phyloP scores from a whole-genome alignment of 768 basidiomycete species.

The Macrolepiota dolichaula region DNA sequence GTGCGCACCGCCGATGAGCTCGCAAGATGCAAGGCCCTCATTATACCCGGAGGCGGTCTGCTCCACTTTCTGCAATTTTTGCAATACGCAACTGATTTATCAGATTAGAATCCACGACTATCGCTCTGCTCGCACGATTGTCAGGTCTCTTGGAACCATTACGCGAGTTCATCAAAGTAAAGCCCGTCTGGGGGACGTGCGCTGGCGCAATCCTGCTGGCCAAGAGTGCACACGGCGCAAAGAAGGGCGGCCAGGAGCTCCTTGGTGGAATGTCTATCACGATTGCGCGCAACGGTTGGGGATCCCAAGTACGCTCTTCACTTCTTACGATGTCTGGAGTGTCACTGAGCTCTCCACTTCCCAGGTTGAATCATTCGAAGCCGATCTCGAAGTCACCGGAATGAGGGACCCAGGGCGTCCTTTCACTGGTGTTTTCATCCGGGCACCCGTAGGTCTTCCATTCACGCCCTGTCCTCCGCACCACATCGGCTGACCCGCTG shows the following conservation, averaged over 20 bases:
- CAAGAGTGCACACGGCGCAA: conserved; percentile 67
- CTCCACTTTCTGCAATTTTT: conserved; percentile 6
- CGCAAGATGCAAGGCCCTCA: conserved; percentile 70
- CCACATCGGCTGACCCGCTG: background rate
- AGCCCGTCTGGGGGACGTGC: conserved; percentile 93
- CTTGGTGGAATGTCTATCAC: conserved; percentile 77
- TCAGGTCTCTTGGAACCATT: conserved; percentile 82
- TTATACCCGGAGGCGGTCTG: conserved; percentile 90
- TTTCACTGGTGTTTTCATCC: conserved; percentile 89
- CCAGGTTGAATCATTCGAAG: conserved; percentile 91
- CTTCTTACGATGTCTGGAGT: background rate
- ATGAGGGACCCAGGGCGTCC: conserved; percentile 56
- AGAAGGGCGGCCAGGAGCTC: conserved; percentile 86
- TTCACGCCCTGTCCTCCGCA: background rate
- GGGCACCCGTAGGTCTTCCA: conserved; percentile 68
- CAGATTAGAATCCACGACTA: conserved; percentile 82
- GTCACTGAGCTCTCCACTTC: background rate
- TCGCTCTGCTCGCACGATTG: conserved; percentile 70
- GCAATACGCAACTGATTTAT: background rate
- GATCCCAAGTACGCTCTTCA: conserved; percentile 68
- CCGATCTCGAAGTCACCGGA: conserved; percentile 59
- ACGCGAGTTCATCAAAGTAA: conserved; percentile 61
- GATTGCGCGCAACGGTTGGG: conserved; percentile 89
- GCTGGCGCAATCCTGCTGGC: conserved; percentile 92
- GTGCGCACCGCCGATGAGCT: conserved; percentile 81